Conservation (phyloP, 306 rosid species). For the Begonia peltatifolia region DNA sequence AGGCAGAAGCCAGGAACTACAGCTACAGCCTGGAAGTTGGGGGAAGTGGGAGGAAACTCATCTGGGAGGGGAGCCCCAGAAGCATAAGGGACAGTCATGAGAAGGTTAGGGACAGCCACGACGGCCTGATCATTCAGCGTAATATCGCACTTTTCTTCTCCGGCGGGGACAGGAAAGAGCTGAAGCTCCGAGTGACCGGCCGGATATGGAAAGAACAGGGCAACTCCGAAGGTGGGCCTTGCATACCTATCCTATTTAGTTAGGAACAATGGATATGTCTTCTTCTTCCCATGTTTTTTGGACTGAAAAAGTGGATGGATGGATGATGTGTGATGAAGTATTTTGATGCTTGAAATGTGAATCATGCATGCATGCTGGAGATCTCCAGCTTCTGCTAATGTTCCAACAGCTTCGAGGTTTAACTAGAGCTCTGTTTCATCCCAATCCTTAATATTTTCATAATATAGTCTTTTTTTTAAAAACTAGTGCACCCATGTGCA, state of each 20-base stretch:
- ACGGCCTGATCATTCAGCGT: conserved; percentile 59
- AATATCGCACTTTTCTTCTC: conserved; percentile 76
- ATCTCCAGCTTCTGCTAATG: neutral
- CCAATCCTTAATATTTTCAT: no score
- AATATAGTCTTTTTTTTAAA: no score
- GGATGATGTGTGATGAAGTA: neutral
- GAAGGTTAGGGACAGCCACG: conserved; percentile 69
- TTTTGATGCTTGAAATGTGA: no score
- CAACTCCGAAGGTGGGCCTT: conserved; percentile 43
- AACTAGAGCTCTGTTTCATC: no score
- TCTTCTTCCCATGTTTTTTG: no score
- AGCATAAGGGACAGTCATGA: conserved; percentile 62
- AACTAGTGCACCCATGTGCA: no score
- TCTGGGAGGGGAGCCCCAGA: conserved; percentile 56
- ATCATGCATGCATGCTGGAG: neutral
- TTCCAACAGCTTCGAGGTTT: no score
- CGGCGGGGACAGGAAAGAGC: conserved; percentile 62
- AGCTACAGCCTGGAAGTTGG: conserved; percentile 70
- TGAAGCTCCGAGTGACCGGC: conserved; percentile 63
- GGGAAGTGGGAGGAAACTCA: conserved; percentile 53
- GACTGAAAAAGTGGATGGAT: no score
- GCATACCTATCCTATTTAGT: conserved; percentile 45
- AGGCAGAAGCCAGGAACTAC: conserved; percentile 49
- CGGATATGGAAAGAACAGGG: conserved; percentile 72
- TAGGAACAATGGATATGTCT: conserved; percentile 6